phyloP scores from a whole-genome alignment of 1,284 basidiomycete species.

The Albatrellus sp. region DNA sequence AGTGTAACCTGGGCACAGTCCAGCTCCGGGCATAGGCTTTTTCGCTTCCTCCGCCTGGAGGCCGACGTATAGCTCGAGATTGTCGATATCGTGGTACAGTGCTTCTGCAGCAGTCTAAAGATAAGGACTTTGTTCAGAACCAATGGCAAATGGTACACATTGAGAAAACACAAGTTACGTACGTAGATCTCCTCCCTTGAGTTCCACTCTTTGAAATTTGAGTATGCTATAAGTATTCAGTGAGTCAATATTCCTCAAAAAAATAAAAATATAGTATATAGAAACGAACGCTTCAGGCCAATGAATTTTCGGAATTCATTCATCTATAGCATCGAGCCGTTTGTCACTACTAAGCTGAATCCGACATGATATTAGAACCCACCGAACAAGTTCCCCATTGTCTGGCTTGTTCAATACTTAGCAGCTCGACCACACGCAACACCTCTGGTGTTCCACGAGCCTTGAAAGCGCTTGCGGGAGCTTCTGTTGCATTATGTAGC shows the following conservation, averaged over 20 bases:
- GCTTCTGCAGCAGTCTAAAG: slow-evolving; percentile 46
- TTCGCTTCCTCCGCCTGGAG: slow-evolving; percentile 71
- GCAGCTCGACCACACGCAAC: slow-evolving; percentile 59
- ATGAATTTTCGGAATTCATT: slow-evolving; percentile 58
- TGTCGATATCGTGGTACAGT: slow-evolving; percentile 66
- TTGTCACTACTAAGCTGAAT: background rate
- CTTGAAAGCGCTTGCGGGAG: slow-evolving; percentile 57
- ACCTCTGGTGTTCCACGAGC: slow-evolving; percentile 65
- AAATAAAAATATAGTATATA: background rate
- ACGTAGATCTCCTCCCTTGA: slow-evolving; percentile 49
- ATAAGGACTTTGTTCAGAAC: slow-evolving; percentile 1
- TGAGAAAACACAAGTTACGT: slow-evolving; percentile 13
- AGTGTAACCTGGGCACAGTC: slow-evolving; percentile 79
- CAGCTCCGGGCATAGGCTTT: slow-evolving; percentile 58
- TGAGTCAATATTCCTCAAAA: background rate
- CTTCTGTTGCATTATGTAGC: slow-evolving; percentile 54
- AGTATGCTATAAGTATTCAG: slow-evolving; percentile 31
- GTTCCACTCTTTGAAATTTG: slow-evolving; percentile 71
- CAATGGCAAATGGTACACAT: background rate
- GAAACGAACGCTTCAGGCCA: slow-evolving; percentile 29
- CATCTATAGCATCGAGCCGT: slow-evolving; percentile 19
- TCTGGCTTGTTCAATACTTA: slow-evolving; percentile 61
- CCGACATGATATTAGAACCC: slow-evolving; percentile 12
- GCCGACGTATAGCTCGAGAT: slow-evolving; percentile 66
- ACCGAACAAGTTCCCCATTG: slow-evolving; percentile 69